phyloP scores from a whole-genome alignment of 2,329 filamentous ascomycete genomes.

The Parafenestella ontariensis region DNA sequence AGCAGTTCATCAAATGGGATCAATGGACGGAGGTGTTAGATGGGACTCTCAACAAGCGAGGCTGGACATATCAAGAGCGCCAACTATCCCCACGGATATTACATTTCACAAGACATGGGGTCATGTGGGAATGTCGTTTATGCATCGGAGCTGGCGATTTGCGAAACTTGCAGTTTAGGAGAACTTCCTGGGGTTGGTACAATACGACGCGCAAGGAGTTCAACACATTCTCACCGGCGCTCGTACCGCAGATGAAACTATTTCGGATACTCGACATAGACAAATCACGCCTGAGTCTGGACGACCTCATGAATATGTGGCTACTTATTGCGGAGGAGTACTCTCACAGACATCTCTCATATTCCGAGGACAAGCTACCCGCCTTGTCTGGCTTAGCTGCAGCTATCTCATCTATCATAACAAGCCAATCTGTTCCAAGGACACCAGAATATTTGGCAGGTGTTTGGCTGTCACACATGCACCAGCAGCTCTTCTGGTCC shows the following conservation, averaged over 20 bases:
- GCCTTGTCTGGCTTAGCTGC: neutral
- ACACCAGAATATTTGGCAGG: neutral
- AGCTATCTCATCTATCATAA: neutral
- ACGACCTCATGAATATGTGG: neutral
- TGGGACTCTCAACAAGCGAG: neutral
- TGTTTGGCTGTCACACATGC: neutral
- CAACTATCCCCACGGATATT: neutral
- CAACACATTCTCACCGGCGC: too few species aligned
- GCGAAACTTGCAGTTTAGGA: neutral
- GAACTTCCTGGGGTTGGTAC: neutral
- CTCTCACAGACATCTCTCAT: neutral
- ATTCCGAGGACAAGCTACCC: neutral
- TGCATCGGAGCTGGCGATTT: neutral
- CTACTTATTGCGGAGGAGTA: neutral
- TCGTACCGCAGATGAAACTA: neutral
- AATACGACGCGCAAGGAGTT: too few species aligned
- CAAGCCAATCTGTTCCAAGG: neutral
- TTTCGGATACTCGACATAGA: neutral
- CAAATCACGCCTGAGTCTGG: neutral
- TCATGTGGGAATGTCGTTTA: neutral
- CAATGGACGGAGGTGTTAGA: neutral
- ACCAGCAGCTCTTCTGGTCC: neutral
- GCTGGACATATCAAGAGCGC: neutral
- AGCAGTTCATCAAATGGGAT: neutral
- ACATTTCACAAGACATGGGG: neutral